Conservation (phyloP, 176 grass and related monocot species). For the Carex cristatella region DNA sequence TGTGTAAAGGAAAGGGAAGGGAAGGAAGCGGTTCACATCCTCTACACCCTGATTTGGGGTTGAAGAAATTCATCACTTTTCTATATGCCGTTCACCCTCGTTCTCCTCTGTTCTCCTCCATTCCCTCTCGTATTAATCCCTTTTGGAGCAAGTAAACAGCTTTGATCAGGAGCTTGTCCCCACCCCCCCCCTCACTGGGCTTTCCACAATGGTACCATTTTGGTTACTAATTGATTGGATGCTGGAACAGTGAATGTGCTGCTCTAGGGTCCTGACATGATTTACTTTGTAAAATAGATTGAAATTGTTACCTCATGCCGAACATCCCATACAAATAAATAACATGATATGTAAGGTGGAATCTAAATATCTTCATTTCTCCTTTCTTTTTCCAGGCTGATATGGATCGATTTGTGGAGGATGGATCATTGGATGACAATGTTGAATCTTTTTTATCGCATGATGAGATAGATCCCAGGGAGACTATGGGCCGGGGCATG, state of each 20-base stretch:
- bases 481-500: conserved; percentile 67
- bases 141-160: no score
- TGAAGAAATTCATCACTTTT: no score
- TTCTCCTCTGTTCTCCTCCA: no score
- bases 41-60: no score
- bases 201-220: neutral
- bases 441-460: conserved; percentile 99
- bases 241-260: neutral
- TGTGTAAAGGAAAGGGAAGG: no score
- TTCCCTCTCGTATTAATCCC: no score
- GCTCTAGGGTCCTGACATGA: neutral
- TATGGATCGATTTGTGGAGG: conserved; percentile 88
- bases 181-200: neutral
- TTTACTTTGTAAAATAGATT: neutral
- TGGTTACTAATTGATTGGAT: neutral
- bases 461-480: conserved; percentile 96
- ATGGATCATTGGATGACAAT: conserved; percentile 94
- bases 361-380: neutral
- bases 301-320: neutral
- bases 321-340: neutral
- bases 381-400: conserved; percentile 58
- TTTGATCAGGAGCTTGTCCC: no score
- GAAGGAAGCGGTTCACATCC: no score
- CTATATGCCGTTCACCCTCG: no score
- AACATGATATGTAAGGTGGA: conserved; percentile 3